A percentile compares a stretch with the other conserved stretches of the same genome.
Evolutionary conservation across 192 early-diverging fungal species (phyloP).

Genomic region (Backusella mclennaniae): DNA sequence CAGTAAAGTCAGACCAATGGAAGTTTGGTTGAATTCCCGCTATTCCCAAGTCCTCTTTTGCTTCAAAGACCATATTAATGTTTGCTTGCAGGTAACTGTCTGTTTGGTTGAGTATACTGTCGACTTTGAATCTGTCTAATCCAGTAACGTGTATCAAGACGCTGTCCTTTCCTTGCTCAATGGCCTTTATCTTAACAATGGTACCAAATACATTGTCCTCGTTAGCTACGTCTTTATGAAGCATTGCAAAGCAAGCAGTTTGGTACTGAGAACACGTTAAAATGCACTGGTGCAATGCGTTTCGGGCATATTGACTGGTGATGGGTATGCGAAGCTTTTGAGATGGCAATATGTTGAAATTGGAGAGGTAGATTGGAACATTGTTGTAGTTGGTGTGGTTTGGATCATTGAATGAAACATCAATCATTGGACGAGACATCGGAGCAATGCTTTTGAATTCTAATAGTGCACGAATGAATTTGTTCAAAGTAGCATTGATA

Average conservation of each 20-base stretch:
- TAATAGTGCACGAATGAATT: neutral
- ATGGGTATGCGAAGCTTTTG: slow-evolving; percentile 13
- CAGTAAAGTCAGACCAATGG: slow-evolving; percentile 4
- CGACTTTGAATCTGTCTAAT: slow-evolving; percentile 13
- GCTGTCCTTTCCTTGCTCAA: slow-evolving; percentile 1
- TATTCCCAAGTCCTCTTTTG: neutral
- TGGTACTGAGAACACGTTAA: neutral
- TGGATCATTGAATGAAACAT: neutral
- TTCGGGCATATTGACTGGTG: neutral
- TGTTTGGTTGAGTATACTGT: neutral
- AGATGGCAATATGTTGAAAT: neutral
- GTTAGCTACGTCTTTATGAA: neutral
- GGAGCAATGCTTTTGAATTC: neutral
- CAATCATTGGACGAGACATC: neutral
- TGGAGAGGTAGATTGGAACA: neutral
- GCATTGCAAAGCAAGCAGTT: neutral
- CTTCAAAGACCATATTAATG: neutral
- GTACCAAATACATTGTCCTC: slow-evolving; percentile 1
- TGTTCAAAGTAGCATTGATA: neutral
- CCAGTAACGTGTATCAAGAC: slow-evolving; percentile 6
- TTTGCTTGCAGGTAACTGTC: neutral
- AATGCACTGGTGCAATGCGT: neutral
- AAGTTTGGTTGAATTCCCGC: neutral
- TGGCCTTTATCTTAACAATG: slow-evolving; percentile 5
- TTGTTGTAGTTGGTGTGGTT: neutral